phyloP scores from a whole-genome alignment of 1,284 basidiomycete species.

The Papiliotrema flavescens region DNA sequence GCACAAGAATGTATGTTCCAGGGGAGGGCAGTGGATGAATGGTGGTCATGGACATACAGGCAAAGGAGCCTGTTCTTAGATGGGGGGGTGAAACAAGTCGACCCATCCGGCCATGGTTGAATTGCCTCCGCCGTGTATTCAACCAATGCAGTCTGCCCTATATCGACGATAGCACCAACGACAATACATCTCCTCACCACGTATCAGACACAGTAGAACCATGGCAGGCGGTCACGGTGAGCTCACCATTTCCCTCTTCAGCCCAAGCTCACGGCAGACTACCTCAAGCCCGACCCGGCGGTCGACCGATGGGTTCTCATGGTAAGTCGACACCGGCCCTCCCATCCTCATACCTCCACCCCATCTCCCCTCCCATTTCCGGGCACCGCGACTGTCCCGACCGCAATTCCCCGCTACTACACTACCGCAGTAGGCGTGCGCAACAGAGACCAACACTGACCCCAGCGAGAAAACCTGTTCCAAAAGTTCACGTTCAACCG shows the following conservation, averaged over 20 bases:
- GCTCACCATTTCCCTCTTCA: background rate
- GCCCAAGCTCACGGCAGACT: background rate
- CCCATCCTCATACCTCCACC: background rate
- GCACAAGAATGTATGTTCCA: background rate
- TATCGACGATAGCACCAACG: background rate
- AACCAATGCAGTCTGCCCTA: background rate
- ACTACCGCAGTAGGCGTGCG: background rate
- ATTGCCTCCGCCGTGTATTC: background rate
- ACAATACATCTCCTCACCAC: too few relatives aligned
- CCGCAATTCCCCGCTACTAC: background rate
- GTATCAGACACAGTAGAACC: too few relatives aligned
- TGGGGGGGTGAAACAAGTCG: background rate
- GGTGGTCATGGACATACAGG: background rate
- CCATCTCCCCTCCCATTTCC: too few relatives aligned
- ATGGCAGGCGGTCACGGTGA: background rate
- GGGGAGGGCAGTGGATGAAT: background rate
- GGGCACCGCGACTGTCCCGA: background rate
- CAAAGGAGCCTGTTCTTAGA: background rate
- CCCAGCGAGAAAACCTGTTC: constrained; percentile 73
- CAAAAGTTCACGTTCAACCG: constrained; percentile 73
- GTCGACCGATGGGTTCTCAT: constrained; percentile 74
- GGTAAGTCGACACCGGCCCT: constrained; percentile 52
- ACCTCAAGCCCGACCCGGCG: constrained; percentile 64
- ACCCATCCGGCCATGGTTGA: background rate
- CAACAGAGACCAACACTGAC: background rate